Base-by-base conservation (phyloP, 2,329 filamentous ascomycete genomes). In the Ceratocystis albifundus region DNA sequence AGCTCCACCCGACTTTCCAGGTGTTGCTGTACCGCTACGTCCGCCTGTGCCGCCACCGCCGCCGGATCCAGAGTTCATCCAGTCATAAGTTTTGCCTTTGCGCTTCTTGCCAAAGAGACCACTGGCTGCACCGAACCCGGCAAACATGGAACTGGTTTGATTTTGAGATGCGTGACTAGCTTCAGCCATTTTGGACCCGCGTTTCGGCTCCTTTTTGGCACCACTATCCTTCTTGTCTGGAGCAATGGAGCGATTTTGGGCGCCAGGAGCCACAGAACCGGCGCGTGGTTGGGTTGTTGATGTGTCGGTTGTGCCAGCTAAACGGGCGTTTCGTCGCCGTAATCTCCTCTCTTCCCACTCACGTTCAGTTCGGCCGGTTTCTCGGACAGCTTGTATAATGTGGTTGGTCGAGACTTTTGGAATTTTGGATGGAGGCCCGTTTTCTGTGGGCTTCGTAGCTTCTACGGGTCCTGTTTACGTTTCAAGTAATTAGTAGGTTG, bases 201-300 rank as follows among this genome's bases (percentile, higher is more conserved):
- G 82, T 69, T 86, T 88, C 75, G 87, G 90, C 74, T 96, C 91
- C 77, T 96, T 96, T 80, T 96, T 96, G 3, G 88, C 88, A 1
- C 45, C 36, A 64, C 89, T 81, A 2, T 85, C 81, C 74, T 91
- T 93, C 70, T 84, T 70, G 41, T 88, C 86, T 0, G 86, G 82
- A 0, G 86, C 84, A 53, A 83, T 80, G 1, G 83, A 79, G 4
- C 83, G 84, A 12, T 22, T 64, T 2, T 86, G 84, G 0, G 84
- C 87, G 1, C 81, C 81, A 10, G 84, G 80, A 17, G 83, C 83
- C 12, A 80, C 78, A 28, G 83, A 83, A 15, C 83, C 80, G 30
- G 82, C 71, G 70, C 84, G 79, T 17, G 82, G 81, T 12, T 76
- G 74, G 64, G 77, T 76, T 53, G 76, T 74, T 68, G 75, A 76